A percentile compares a stretch with the other conserved stretches of the same genome.
Conservation (phyloP, 1,139 yeast genomes). For the Debaryomyces coudertii region DNA sequence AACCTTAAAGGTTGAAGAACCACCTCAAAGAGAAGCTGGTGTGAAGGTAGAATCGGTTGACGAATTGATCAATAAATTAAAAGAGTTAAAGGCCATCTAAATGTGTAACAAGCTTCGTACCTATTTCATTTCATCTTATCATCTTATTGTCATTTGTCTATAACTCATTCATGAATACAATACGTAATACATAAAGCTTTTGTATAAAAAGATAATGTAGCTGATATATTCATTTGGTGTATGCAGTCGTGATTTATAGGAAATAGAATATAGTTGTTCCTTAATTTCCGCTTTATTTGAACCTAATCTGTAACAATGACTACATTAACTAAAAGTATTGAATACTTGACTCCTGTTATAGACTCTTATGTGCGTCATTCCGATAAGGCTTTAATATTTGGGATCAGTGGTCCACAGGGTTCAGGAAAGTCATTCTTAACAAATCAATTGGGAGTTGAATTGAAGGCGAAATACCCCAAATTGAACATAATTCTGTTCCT, state of each 20-base stretch:
- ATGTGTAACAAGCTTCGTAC: neutral
- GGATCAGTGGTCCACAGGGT: constrained; percentile 90
- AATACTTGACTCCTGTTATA: constrained; percentile 25
- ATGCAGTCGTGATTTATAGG: neutral
- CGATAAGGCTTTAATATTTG: constrained; percentile 57
- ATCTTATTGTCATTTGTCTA: neutral
- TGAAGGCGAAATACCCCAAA: constrained; percentile 39
- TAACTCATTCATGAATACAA: constrained; percentile 3
- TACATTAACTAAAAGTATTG: constrained; percentile 22
- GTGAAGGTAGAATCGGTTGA: constrained; percentile 78
- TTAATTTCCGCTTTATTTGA: neutral
- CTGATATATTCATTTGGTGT: neutral
- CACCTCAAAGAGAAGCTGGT: constrained; percentile 82
- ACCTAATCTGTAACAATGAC: constrained; percentile 16
- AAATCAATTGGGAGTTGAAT: constrained; percentile 38
- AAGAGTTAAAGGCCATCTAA: constrained; percentile 63
- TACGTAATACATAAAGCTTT: constrained; percentile 1
- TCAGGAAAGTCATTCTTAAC: constrained; percentile 84
- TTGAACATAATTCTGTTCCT: constrained; percentile 61
- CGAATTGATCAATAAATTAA: constrained; percentile 77
- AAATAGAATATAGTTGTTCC: neutral
- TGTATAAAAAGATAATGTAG: neutral
- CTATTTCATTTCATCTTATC: neutral
- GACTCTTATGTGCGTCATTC: constrained; percentile 18
- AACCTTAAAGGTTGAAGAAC: constrained; percentile 77